phyloP scores from a whole-genome alignment of 2,329 filamentous ascomycete species.

The Bipolaris gigantea region DNA sequence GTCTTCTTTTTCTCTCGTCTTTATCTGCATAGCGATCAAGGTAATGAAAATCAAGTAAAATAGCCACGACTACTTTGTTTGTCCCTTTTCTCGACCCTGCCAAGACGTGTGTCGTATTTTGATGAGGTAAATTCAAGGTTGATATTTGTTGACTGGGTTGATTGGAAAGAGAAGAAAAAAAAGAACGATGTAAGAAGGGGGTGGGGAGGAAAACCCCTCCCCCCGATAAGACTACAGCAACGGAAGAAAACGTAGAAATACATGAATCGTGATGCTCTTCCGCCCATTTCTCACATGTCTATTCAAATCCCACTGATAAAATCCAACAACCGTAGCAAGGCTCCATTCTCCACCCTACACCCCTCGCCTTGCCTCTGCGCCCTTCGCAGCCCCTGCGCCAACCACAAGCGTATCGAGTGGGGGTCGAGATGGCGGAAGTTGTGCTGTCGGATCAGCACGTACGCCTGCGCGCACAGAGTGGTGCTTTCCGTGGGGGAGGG shows the following conservation, averaged over 20 bases:
- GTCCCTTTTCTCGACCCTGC: no score
- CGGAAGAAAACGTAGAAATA: no score
- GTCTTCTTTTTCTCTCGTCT: background rate
- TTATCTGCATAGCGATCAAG: conserved; percentile 24
- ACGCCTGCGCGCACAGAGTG: conserved; percentile 41
- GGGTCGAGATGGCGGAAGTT: conserved; percentile 40
- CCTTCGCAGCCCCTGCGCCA: conserved; percentile 35
- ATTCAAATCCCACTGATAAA: conserved; percentile 38
- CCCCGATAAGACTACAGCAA: no score
- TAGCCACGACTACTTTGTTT: background rate
- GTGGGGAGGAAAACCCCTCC: no score
- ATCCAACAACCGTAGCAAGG: conserved; percentile 38
- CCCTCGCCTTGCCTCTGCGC: conserved; percentile 37
- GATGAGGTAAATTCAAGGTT: no score
- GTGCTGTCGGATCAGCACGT: conserved; percentile 39
- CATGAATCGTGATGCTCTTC: no score
- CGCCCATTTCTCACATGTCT: no score
- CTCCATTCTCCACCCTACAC: conserved; percentile 42
- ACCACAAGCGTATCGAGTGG: conserved; percentile 35
- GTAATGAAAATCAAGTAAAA: conserved; percentile 1
- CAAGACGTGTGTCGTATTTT: background rate
- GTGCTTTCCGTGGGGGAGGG: conserved; percentile 37
- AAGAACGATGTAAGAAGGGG: no score
- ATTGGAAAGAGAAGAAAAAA: no score
- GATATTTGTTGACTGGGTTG: no score